Conservation (phyloP, 2,329 filamentous ascomycete species). For the Diatrype stigma region DNA sequence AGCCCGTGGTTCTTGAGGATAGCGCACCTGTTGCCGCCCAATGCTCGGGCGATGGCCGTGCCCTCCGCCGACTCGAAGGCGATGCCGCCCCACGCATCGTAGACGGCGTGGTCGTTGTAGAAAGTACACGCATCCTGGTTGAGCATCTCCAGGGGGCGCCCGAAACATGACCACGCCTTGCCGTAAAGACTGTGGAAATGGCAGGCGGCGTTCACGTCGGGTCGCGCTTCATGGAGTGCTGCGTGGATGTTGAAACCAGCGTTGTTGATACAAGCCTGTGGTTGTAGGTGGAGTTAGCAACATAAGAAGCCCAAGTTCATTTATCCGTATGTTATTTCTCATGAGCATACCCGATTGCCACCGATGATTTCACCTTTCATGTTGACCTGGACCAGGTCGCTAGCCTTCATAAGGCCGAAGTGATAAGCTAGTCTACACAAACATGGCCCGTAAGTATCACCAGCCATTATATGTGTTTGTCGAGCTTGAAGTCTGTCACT, state of each 20-base stretch:
- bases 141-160: conserved; percentile 55
- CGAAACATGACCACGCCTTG: conserved; percentile 57
- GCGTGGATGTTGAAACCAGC: conserved; percentile 60
- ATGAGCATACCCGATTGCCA: conserved; percentile 18
- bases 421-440: conserved; percentile 43
- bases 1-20: conserved; percentile 63
- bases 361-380: conserved; percentile 53
- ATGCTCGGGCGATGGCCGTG: too few relatives aligned
- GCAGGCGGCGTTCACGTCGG: conserved; percentile 56
- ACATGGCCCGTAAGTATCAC: too few relatives aligned
- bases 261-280: conserved; percentile 43
- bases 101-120: too few relatives aligned
- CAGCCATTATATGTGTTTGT: too few relatives aligned
- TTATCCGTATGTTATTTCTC: too few relatives aligned
- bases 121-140: conserved; percentile 41
- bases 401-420: conserved; percentile 56
- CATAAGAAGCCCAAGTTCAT: too few relatives aligned
- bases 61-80: too few relatives aligned
- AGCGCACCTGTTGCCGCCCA: too few relatives aligned
- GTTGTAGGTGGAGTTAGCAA: too few relatives aligned
- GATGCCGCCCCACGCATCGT: too few relatives aligned
- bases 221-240: conserved; percentile 53
- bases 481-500: too few relatives aligned
- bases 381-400: conserved; percentile 57
- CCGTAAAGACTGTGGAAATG: conserved; percentile 58